Evolutionary conservation across 2,329 filamentous ascomycete genomes (phyloP), one percentile per base, ranked within the genome.

Genomic region (Fonsecaea multimorphosa): DNA sequence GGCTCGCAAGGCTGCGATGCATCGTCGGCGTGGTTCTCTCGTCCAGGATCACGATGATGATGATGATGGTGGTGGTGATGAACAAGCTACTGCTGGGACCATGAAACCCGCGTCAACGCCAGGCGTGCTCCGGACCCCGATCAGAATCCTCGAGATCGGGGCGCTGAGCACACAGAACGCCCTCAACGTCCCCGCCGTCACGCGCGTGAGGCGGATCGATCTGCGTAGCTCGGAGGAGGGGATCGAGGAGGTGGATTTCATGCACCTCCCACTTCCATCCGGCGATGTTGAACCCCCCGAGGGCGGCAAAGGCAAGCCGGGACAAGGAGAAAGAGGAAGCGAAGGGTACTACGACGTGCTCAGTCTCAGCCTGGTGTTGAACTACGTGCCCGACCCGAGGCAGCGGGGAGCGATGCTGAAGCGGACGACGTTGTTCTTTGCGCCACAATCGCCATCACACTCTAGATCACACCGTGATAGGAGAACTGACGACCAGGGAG

Each of bases 201-300:
- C 66, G 16, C 27, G n/a, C 32, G 70, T 72, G 27, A 65, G 67
- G 29, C 87, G 93, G 69, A 97, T 99, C 76, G 95, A 99, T 75
- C 81, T 99, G 63, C 91, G 96, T 78, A 95, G 93, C 66, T 92
- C 96, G 74, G 89, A 89, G 54, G 83, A 89, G 1, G 78, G 76
- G 1, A 99, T 99, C 70, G 76, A 88, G 64, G 88, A 96, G 77
- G 92, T 97, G 75, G 92, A 99, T 77, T 98, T 99, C 74, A 97
- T 99, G 93, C 81, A 92, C 71, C 85, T 93, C 29, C 91, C 93
- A 0, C 77, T 94, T 2, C 94, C 94, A 0, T 6, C 16, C 36
- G 11, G 8, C 16, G 9, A n/a, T 24, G 16, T 8, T 31, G 3
- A 31, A n/a, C n/a, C n/a, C n/a, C n/a, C n/a, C n/a, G n/a, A n/a